phyloP scores from a whole-genome alignment of 176 grass and related monocot genomes.

The Secale cereale region DNA sequence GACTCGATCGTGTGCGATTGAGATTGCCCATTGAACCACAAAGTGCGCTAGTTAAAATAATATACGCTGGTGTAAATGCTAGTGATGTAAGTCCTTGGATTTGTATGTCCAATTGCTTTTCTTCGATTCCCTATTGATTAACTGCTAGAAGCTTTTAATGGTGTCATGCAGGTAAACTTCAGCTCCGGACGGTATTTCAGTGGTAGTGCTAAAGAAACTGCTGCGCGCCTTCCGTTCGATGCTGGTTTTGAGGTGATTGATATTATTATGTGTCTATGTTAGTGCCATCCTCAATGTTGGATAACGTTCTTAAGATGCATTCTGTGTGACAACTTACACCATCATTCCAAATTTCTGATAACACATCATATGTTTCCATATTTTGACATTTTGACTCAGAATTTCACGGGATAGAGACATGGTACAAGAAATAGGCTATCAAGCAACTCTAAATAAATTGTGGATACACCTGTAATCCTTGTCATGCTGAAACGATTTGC shows the following conservation, averaged over 20 bases:
- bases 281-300: neutral
- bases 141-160: conserved; percentile 1
- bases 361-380: neutral
- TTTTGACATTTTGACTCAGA: neutral
- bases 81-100: conserved; percentile 79
- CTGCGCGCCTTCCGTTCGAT: conserved; percentile 90
- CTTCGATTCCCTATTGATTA: conserved; percentile 21
- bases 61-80: conserved; percentile 99
- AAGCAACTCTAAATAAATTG: neutral
- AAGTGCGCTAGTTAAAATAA: conserved; percentile 81
- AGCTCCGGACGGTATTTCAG: conserved; percentile 92
- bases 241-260: conserved; percentile 85
- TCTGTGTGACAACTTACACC: neutral
- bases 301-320: conserved; percentile 18
- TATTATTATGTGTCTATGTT: conserved; percentile 2
- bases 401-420: neutral
- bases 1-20: conserved; percentile 56
- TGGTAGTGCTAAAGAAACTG: conserved; percentile 56
- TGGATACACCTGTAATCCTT: neutral
- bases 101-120: neutral
- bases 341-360: neutral
- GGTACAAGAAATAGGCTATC: neutral
- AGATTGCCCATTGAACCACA: conserved; percentile 74
- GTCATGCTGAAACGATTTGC: neutral
- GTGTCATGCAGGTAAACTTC: conserved; percentile 77